Conservation (phyloP, 1,284 basidiomycete species). For the Bjerkandera adusta region DNA sequence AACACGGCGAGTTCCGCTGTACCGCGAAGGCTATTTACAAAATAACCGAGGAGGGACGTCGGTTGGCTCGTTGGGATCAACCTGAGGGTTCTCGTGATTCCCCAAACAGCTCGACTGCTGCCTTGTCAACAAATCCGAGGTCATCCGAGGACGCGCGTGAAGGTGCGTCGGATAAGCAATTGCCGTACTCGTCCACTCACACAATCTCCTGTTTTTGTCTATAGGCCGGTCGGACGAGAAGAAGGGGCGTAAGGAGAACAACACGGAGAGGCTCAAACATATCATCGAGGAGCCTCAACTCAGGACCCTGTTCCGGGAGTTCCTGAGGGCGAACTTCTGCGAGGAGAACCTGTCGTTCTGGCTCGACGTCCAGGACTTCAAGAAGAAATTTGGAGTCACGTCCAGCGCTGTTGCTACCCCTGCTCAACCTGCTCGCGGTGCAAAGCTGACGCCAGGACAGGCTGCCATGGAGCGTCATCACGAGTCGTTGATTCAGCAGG, state of each 20-base stretch:
- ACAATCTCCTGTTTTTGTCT: slow-evolving; percentile 31
- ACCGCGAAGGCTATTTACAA: slow-evolving; percentile 94
- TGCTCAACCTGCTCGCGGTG: slow-evolving; percentile 35
- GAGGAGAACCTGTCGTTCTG: slow-evolving; percentile 98
- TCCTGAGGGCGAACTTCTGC: slow-evolving; percentile 92
- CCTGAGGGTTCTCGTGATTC: slow-evolving; percentile 45
- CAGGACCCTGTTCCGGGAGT: slow-evolving; percentile 90
- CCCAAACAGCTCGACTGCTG: slow-evolving; percentile 63
- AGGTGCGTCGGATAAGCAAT: slow-evolving; percentile 26
- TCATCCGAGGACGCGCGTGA: slow-evolving; percentile 44
- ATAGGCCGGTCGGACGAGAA: slow-evolving; percentile 30
- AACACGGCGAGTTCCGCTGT: slow-evolving; percentile 93
- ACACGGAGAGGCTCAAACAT: slow-evolving; percentile 87
- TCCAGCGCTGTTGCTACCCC: slow-evolving; percentile 76
- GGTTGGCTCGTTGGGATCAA: slow-evolving; percentile 80
- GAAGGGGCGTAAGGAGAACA: slow-evolving; percentile 71
- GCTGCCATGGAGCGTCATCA: slow-evolving; percentile 97
- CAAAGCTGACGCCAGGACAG: slow-evolving; percentile 66
- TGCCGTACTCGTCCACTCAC: no score
- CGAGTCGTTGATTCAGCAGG: slow-evolving; percentile 91
- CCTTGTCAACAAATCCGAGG: slow-evolving; percentile 43
- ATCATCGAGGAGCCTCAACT: slow-evolving; percentile 94
- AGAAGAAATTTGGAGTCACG: slow-evolving; percentile 92
- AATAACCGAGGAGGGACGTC: slow-evolving; percentile 88
- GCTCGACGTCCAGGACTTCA: slow-evolving; percentile 97